Evolutionary conservation across 2,329 filamentous ascomycete genomes (phyloP).

Genomic region (Monosporascus sp.): DNA sequence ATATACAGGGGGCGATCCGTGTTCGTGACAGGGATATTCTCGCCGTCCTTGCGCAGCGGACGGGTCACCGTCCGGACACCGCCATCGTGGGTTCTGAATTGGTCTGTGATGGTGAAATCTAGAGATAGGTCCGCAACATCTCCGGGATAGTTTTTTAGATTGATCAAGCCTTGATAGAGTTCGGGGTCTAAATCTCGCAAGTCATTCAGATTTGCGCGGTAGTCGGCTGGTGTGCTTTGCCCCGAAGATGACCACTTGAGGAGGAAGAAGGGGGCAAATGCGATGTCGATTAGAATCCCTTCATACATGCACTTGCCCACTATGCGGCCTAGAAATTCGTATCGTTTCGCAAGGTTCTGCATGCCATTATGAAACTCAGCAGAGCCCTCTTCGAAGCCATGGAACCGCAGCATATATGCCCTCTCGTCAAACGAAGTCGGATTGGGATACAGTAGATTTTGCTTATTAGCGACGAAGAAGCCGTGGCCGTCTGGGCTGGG

Average conservation of each 20-base stretch:
- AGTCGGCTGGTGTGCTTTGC: constrained; percentile 50
- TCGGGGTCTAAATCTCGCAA: constrained; percentile 85
- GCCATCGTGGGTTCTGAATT: constrained; percentile 40
- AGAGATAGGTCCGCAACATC: constrained; percentile 76
- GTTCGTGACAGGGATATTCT: constrained; percentile 76
- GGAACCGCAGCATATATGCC: constrained; percentile 49
- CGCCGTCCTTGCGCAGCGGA: constrained; percentile 71
- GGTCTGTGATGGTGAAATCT: constrained; percentile 85
- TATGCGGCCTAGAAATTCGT: constrained; percentile 87
- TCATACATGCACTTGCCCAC: constrained; percentile 97
- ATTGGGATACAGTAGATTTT: constrained; percentile 85
- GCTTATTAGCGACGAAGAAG: constrained; percentile 78
- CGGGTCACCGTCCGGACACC: constrained; percentile 60
- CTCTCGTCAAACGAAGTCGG: constrained; percentile 69
- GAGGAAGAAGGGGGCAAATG: constrained; percentile 92
- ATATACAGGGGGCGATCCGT: constrained; percentile 93
- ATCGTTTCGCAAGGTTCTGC: constrained; percentile 61
- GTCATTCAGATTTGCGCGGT: constrained; percentile 92
- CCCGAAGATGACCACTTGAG: constrained; percentile 87
- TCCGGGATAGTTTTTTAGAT: constrained; percentile 79
- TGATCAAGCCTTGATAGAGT: constrained; percentile 77
- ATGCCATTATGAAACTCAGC: constrained; percentile 53
- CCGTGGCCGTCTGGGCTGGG: constrained; percentile 40
- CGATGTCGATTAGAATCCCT: constrained; percentile 87
- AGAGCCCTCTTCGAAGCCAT: constrained; percentile 46